phyloP scores from a whole-genome alignment of 805 yeast genomes.

The Metschnikowia lochheadii region DNA sequence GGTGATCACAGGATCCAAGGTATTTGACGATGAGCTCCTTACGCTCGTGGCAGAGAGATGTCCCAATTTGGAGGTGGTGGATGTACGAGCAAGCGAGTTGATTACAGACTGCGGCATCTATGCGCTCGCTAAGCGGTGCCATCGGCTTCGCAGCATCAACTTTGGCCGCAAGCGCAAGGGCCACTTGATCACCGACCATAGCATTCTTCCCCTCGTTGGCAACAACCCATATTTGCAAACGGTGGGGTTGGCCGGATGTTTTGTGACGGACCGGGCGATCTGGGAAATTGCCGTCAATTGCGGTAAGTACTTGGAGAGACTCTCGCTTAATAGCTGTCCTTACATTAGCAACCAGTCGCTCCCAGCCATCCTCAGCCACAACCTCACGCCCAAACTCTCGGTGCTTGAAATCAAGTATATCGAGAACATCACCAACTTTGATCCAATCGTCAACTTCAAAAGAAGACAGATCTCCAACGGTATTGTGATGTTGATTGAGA shows the following conservation, averaged over 20 bases:
- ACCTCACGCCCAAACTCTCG: slow-evolving; percentile 43
- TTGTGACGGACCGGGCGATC: slow-evolving; percentile 66
- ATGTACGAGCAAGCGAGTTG: slow-evolving; percentile 77
- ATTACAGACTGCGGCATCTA: slow-evolving; percentile 74
- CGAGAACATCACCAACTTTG: slow-evolving; percentile 50
- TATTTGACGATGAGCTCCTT: slow-evolving; percentile 58
- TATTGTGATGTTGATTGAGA: slow-evolving; percentile 62
- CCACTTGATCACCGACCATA: slow-evolving; percentile 63
- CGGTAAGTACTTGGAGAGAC: slow-evolving; percentile 51
- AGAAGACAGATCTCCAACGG: slow-evolving; percentile 44
- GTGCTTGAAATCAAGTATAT: slow-evolving; percentile 77
- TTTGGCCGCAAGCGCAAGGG: slow-evolving; percentile 76
- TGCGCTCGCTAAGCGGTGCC: slow-evolving; percentile 60
- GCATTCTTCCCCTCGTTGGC: slow-evolving; percentile 54
- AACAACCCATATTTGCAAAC: slow-evolving; percentile 56
- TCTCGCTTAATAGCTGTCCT: slow-evolving; percentile 73
- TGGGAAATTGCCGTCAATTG: slow-evolving; percentile 70
- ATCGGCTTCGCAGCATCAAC: slow-evolving; percentile 55
- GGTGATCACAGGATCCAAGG: slow-evolving; percentile 67
- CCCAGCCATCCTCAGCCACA: slow-evolving; percentile 40
- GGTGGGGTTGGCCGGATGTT: slow-evolving; percentile 86
- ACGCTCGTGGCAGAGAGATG: slow-evolving; percentile 49
- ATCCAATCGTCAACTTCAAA: slow-evolving; percentile 66
- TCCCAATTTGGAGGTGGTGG: slow-evolving; percentile 60
- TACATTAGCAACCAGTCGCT: slow-evolving; percentile 54